Conservation (phyloP, 1,284 basidiomycete species). For the Fomitiporia mediterranea region DNA sequence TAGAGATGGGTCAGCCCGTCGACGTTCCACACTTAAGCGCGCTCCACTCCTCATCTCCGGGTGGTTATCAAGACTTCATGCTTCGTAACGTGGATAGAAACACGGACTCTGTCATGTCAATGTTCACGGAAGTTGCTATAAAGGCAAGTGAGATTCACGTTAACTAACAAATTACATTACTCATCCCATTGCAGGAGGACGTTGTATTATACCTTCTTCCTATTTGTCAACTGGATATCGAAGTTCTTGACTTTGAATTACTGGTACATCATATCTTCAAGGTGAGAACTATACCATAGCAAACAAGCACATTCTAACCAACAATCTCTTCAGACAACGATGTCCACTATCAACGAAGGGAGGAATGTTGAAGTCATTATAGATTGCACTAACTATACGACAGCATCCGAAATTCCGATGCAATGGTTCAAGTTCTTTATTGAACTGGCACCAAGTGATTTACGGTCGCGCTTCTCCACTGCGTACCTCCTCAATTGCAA, state of each 20-base stretch:
- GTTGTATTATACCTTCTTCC: conserved; percentile 57
- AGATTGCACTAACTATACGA: conserved; percentile 78
- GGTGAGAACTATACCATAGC: too few relatives aligned
- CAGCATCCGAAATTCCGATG: conserved; percentile 73
- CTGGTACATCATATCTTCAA: conserved; percentile 81
- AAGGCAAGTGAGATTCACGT: conserved; percentile 27
- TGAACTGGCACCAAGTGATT: conserved; percentile 71
- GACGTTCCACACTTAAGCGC: conserved; percentile 57
- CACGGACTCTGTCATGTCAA: conserved; percentile 55
- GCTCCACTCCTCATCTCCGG: conserved; percentile 48
- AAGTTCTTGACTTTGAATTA: conserved; percentile 81
- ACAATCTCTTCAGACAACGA: conserved; percentile 34
- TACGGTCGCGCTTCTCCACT: conserved; percentile 51
- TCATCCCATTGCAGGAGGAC: conserved; percentile 36
- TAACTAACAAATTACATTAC: conserved; percentile 1
- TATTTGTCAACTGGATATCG: conserved; percentile 70
- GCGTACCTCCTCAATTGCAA: conserved; percentile 82
- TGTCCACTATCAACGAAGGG: conserved; percentile 40
- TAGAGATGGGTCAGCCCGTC: conserved; percentile 70
- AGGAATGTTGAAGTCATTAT: conserved; percentile 70
- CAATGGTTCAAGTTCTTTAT: conserved; percentile 79
- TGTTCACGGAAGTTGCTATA: conserved; percentile 61
- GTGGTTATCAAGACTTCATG: conserved; percentile 68
- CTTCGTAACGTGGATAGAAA: conserved; percentile 58
- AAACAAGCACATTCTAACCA: too few relatives aligned